phyloP scores from a whole-genome alignment of 2,329 filamentous ascomycete genomes.

The Diaporthe helianthi region DNA sequence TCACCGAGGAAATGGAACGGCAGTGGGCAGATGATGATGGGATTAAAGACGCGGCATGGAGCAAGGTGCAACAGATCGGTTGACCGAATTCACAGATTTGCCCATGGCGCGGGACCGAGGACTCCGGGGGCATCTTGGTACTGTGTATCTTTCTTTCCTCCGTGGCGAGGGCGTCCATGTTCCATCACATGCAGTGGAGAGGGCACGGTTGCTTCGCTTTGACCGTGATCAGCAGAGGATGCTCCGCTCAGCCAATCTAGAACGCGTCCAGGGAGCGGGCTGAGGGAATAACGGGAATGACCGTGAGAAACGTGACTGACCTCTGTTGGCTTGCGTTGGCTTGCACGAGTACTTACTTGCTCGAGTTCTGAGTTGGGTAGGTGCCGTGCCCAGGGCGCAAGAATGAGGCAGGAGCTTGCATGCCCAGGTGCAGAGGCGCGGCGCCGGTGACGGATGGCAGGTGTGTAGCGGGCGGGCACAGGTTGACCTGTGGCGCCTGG shows the following conservation, averaged over 20 bases:
- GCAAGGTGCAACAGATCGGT: slow-evolving; percentile 4
- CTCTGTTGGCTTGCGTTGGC: background rate
- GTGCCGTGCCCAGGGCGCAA: slow-evolving; percentile 19
- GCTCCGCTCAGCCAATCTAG: background rate
- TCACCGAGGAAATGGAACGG: background rate
- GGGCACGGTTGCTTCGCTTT: slow-evolving; percentile 20
- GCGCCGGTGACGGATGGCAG: background rate
- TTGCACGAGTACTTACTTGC: too few species aligned
- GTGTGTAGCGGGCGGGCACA: too few species aligned
- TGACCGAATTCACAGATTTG: slow-evolving; percentile 1
- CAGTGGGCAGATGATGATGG: too few species aligned
- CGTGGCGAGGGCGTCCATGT: background rate
- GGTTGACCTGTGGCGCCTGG: background rate
- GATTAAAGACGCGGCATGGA: background rate
- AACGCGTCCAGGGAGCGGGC: background rate
- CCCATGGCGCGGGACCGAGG: background rate
- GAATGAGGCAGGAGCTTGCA: slow-evolving; percentile 21
- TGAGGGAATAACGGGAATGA: background rate
- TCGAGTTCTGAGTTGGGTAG: background rate
- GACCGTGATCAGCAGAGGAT: slow-evolving; percentile 11
- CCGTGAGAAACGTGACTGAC: background rate
- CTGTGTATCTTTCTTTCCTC: too few species aligned
- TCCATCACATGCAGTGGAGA: slow-evolving; percentile 16
- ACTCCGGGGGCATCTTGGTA: background rate
- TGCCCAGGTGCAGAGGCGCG: slow-evolving; percentile 7